These are phyloP conservation scores for Ophiocordyceps robertsii DNA, from an alignment of 2,329 filamentous ascomycete species.

Conservation along the genomic window DNA sequence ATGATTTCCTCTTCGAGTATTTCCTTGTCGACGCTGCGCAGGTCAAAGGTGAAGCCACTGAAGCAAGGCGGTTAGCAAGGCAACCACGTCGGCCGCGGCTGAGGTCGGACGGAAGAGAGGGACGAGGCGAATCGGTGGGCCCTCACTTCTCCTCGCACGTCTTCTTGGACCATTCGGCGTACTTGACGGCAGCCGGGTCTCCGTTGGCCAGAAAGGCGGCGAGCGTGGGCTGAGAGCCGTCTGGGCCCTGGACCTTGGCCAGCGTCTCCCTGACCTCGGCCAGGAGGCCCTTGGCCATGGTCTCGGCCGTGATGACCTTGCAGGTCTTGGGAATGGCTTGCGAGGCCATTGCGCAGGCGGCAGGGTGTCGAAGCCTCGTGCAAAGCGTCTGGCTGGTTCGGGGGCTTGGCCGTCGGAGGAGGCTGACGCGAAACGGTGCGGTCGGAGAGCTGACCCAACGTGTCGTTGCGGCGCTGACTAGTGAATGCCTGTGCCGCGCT, in stretches of 20 bases:
- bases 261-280: conserved; percentile 66
- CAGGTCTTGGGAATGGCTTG: conserved; percentile 51
- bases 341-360: conserved; percentile 1
- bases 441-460: no score
- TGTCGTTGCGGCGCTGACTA: no score
- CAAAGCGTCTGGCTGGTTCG: no score
- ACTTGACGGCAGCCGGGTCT: conserved; percentile 82
- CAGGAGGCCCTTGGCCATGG: conserved; percentile 72
- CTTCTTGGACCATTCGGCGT: conserved; percentile 95
- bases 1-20: conserved; percentile 81
- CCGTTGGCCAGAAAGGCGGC: conserved; percentile 86
- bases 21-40: conserved; percentile 75
- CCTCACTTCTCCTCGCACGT: conserved; percentile 91
- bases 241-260: conserved; percentile 49
- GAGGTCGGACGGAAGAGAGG: background rate
- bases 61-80: background rate
- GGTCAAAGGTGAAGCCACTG: conserved; percentile 81
- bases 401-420: no score
- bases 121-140: background rate
- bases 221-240: conserved; percentile 52
- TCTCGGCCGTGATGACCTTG: conserved; percentile 84
- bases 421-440: no score
- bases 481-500: no score
- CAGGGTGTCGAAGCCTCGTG: no score
- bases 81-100: background rate